phyloP scores from a whole-genome alignment of 768 basidiomycete species.

The Brasilioporus rufonigricans region DNA sequence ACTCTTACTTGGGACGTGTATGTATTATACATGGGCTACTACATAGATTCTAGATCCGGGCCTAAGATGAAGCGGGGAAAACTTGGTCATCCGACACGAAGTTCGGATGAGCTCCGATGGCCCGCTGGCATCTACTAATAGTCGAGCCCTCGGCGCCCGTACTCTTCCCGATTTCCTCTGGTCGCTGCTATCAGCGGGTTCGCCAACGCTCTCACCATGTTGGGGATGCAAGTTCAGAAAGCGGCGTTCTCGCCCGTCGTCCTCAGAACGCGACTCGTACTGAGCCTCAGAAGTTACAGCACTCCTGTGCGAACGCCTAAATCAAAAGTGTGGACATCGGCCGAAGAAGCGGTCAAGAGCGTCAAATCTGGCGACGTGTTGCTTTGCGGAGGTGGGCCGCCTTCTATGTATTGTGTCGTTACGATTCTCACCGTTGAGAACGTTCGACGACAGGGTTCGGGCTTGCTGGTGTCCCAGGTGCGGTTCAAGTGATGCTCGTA shows the following conservation, averaged over 20 bases:
- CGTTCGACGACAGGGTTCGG: slow-evolving; percentile 67
- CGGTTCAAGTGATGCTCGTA: slow-evolving; percentile 1
- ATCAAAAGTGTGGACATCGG: slow-evolving; percentile 76
- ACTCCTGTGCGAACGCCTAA: slow-evolving; percentile 27
- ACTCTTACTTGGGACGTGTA: neutral
- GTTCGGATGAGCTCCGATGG: slow-evolving; percentile 27
- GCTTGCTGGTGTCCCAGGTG: slow-evolving; percentile 84
- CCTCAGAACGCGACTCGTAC: slow-evolving; percentile 15
- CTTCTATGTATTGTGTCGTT: neutral
- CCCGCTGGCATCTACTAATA: neutral
- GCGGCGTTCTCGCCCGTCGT: slow-evolving; percentile 16
- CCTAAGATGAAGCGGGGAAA: neutral
- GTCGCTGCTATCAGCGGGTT: neutral
- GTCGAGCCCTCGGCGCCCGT: neutral
- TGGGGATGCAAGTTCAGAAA: slow-evolving; percentile 14
- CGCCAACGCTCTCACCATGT: slow-evolving; percentile 18
- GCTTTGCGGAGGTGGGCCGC: slow-evolving; percentile 72
- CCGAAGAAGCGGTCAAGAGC: slow-evolving; percentile 80
- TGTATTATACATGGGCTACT: neutral
- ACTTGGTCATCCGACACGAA: too few species aligned
- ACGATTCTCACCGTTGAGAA: neutral
- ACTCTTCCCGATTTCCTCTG: neutral
- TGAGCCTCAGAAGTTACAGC: slow-evolving; percentile 26
- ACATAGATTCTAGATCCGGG: neutral
- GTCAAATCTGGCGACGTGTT: slow-evolving; percentile 78